Conservation (phyloP, 2,329 filamentous ascomycete species). For the Colletotrichum falcatum region DNA sequence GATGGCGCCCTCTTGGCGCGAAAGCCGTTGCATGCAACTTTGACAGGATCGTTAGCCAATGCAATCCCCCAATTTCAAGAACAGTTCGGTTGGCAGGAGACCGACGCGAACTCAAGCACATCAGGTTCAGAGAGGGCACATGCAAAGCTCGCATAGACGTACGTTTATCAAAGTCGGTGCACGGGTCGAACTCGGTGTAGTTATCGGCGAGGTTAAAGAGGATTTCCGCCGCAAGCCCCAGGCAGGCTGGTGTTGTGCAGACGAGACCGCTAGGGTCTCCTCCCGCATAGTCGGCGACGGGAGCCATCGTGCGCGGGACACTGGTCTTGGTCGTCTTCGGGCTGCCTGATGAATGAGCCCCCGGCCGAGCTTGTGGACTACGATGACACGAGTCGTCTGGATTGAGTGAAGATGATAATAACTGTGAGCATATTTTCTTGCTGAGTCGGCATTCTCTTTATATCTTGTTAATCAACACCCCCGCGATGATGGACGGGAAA, state of each 20-base stretch:
- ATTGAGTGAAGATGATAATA: not conserved
- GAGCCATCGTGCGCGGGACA: not conserved
- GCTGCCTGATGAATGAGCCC: too few relatives aligned
- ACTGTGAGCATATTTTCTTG: not conserved
- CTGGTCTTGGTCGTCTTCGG: not conserved
- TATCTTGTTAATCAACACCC: too few relatives aligned
- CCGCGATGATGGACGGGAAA: too few relatives aligned
- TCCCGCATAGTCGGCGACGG: not conserved
- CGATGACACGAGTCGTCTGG: not conserved
- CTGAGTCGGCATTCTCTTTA: too few relatives aligned
- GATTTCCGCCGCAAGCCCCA: slow-evolving; percentile 47
- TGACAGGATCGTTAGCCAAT: not conserved
- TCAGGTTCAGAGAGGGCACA: not conserved
- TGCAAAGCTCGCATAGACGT: not conserved
- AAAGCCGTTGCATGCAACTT: slow-evolving; percentile 74
- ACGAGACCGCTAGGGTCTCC: not conserved
- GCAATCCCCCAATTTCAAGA: not conserved
- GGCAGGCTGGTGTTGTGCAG: slow-evolving; percentile 46
- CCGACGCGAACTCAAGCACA: not conserved
- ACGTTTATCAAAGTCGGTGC: slow-evolving; percentile 72
- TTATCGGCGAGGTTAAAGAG: slow-evolving; percentile 49
- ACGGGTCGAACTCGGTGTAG: slow-evolving; percentile 73
- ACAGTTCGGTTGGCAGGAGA: not conserved
- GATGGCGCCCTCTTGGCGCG: slow-evolving; percentile 71
- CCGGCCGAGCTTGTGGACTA: too few relatives aligned